Evolutionary conservation across 2,329 filamentous ascomycete species (phyloP).

Genomic region (Bipolaris cookei): DNA sequence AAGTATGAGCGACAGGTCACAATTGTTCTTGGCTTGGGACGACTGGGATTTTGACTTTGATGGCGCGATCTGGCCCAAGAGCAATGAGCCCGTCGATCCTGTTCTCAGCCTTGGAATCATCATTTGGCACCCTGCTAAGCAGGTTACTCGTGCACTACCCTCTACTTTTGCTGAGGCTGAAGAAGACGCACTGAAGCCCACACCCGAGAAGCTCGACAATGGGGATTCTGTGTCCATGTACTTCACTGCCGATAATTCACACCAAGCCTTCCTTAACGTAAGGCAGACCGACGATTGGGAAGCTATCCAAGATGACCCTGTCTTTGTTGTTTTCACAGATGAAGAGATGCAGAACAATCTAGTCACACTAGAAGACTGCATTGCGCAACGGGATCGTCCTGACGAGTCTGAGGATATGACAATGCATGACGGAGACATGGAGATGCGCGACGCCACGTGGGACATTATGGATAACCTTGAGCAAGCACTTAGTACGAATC

Average conservation of each 20-base stretch:
- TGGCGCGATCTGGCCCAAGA: slow-evolving; percentile 53
- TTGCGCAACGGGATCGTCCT: slow-evolving; percentile 49
- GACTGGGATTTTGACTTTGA: slow-evolving; percentile 55
- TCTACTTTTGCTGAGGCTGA: slow-evolving; percentile 54
- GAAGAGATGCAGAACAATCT: slow-evolving; percentile 48
- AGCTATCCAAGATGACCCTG: slow-evolving; percentile 57
- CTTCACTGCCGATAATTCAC: slow-evolving; percentile 52
- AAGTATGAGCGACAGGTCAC: slow-evolving; percentile 30
- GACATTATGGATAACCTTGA: slow-evolving; percentile 51
- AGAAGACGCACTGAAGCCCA: slow-evolving; percentile 50
- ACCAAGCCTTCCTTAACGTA: slow-evolving; percentile 56
- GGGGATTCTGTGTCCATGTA: slow-evolving; percentile 59
- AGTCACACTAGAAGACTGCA: slow-evolving; percentile 53
- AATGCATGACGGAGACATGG: slow-evolving; percentile 38
- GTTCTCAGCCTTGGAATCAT: slow-evolving; percentile 55
- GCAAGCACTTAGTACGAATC: slow-evolving; percentile 43
- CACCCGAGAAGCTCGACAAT: slow-evolving; percentile 45
- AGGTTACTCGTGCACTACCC: slow-evolving; percentile 52
- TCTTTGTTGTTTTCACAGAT: slow-evolving; percentile 55
- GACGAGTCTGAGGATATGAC: slow-evolving; percentile 36
- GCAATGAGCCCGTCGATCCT: slow-evolving; percentile 53
- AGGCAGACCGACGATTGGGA: slow-evolving; percentile 59
- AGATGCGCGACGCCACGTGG: slow-evolving; percentile 45
- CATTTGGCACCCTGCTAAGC: slow-evolving; percentile 54
- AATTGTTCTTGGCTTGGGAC: slow-evolving; percentile 46